Conservation (phyloP, 768 basidiomycete genomes). For the Strobilomyces echinocephalus region DNA sequence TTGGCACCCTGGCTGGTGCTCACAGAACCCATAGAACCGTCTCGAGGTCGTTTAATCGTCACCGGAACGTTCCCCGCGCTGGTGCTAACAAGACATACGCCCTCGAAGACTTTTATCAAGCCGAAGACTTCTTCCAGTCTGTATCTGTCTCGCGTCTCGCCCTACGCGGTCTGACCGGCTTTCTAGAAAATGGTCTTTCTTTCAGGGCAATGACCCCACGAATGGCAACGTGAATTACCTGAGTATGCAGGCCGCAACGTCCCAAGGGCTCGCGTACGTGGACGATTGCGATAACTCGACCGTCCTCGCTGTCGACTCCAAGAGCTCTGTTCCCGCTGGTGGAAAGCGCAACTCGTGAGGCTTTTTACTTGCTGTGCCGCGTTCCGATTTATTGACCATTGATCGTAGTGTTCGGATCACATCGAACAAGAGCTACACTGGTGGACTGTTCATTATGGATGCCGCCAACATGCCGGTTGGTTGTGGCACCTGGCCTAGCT, state of each 20-base stretch:
- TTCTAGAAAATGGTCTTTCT: slow-evolving; percentile 67
- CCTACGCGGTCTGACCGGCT: background rate
- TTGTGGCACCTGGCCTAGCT: slow-evolving; percentile 61
- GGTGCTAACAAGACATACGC: slow-evolving; percentile 29
- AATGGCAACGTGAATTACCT: slow-evolving; percentile 64
- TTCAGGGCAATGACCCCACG: slow-evolving; percentile 60
- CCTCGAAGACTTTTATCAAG: slow-evolving; percentile 40
- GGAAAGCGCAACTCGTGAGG: slow-evolving; percentile 52
- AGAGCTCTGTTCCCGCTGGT: slow-evolving; percentile 42
- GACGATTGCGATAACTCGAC: slow-evolving; percentile 49
- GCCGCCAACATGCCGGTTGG: slow-evolving; percentile 68
- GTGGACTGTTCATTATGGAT: slow-evolving; percentile 75
- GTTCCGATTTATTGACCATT: background rate
- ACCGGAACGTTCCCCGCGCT: slow-evolving; percentile 22
- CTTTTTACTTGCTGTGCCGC: background rate
- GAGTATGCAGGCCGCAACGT: slow-evolving; percentile 40
- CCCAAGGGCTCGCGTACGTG: slow-evolving; percentile 56
- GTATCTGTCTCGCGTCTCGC: slow-evolving; percentile 11
- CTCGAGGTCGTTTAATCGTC: slow-evolving; percentile 23
- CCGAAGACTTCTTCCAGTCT: slow-evolving; percentile 59
- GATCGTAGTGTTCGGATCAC: slow-evolving; percentile 58
- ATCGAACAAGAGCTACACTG: slow-evolving; percentile 54
- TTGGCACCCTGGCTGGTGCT: slow-evolving; percentile 37
- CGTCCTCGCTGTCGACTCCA: slow-evolving; percentile 61
- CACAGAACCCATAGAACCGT: slow-evolving; percentile 22